Evolutionary conservation across 2,329 filamentous ascomycete species (phyloP).

Genomic region (Calycina marina): DNA sequence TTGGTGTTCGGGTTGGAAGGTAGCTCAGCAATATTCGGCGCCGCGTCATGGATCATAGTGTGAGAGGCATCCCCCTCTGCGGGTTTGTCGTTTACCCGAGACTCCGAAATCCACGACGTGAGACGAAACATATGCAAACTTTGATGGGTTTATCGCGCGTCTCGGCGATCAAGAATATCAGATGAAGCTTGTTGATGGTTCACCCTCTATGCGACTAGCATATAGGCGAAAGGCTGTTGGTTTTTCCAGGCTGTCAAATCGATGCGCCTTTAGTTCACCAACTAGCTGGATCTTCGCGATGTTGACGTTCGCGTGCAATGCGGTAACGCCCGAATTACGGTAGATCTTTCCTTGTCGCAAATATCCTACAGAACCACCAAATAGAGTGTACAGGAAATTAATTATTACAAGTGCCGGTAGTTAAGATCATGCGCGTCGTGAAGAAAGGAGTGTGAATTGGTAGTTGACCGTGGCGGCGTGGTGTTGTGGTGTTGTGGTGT

Average conservation of each 20-base stretch:
- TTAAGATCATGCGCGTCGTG: constrained; percentile 7
- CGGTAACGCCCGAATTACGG: constrained; percentile 3
- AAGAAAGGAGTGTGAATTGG: constrained; percentile 13
- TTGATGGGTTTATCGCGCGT: too few relatives aligned
- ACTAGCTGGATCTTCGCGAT: too few relatives aligned
- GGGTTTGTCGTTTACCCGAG: constrained; percentile 40
- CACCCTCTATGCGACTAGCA: too few relatives aligned
- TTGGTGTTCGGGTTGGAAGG: too few relatives aligned
- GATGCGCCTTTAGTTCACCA: too few relatives aligned
- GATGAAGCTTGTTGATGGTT: too few relatives aligned
- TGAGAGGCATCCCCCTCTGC: constrained; percentile 28
- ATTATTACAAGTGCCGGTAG: constrained; percentile 15
- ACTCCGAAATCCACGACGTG: constrained; percentile 36
- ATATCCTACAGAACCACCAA: constrained; percentile 4
- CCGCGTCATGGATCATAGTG: too few relatives aligned
- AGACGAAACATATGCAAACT: constrained; percentile 46
- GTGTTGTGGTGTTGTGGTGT: constrained; percentile 2
- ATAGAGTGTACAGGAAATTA: constrained; percentile 10
- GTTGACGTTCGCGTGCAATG: too few relatives aligned
- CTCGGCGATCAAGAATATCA: too few relatives aligned
- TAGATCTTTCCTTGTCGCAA: constrained; percentile 1
- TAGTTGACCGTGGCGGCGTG: constrained; percentile 12
- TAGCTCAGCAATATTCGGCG: too few relatives aligned
- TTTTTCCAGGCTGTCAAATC: too few relatives aligned
- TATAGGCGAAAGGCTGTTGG: too few relatives aligned